Evolutionary conservation across 129 eudicot species (phyloP), one percentile per base, ranked within the genome.

Genomic region (Solidago caesia): DNA sequence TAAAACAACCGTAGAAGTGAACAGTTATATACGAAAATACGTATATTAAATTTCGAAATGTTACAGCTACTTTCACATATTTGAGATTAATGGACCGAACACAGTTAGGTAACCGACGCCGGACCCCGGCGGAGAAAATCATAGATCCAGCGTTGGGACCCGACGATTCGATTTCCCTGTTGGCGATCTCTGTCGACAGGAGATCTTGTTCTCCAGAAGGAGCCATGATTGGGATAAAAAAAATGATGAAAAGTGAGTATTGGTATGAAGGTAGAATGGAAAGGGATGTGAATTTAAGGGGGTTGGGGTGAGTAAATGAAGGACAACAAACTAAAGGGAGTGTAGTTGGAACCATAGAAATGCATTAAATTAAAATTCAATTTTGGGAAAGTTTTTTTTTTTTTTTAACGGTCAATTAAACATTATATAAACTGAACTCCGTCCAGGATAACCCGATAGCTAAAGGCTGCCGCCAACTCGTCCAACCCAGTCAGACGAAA

Each of bases 141-240:
- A 81, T 81, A 27, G 97, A 88, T 2, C 98, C 98, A 15, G 91
- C 96, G 21, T 88, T 96, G 0, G 97, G 94, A 1, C 94, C 91
- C 1, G 85, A 63, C 47, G 92, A 77, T 67, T 87, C 91, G 8
- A 85, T 77, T 1, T 96, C 97, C 8, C 93, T 76, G 82, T 91
- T 88, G 6, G 91, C 97, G 0, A 94, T 94, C 27, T 94, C 99
- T 6, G 99, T 91, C 6, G 99, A 91, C 55, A 94, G 80, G 9
- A 90, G 85, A n/a, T 88, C 79, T 29, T 90, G 96, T 53, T 93
- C 98, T 4, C 77, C 84, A 21, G 87, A 26, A 16, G 85, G 78
- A 6, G 74, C 75, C 89, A 82, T 84, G 75, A 44, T 14, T 27
- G 44, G 48, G 21, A 33, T 5, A n/a, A 64, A 44, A n/a, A 7